A percentile compares a stretch with the other conserved stretches of the same genome.
These are phyloP conservation scores for Neurospora sp. DNA, from an alignment of 495 filamentous ascomycete species.

Conservation along the genomic window DNA sequence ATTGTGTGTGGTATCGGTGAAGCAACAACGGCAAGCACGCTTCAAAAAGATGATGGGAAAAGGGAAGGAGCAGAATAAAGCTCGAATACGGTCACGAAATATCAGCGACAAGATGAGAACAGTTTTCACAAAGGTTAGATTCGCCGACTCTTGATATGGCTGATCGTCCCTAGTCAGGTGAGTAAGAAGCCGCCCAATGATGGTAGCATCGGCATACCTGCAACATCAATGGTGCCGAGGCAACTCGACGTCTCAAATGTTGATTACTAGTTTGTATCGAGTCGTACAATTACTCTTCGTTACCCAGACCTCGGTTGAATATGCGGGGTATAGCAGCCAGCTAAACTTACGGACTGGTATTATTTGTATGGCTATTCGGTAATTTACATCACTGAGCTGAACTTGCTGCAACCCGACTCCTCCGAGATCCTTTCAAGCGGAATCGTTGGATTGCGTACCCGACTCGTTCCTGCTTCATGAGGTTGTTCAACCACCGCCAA, in stretches of 20 bases:
- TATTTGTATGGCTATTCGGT: not conserved
- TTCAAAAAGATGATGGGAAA: not conserved
- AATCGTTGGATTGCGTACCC: not conserved
- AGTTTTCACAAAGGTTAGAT: not conserved
- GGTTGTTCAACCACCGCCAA: not conserved
- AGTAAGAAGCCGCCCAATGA: not conserved
- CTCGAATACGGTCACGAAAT: not conserved
- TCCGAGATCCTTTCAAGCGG: not conserved
- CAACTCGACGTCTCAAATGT: not conserved
- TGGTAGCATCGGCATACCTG: not conserved
- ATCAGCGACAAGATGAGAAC: not conserved
- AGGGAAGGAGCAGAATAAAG: not conserved
- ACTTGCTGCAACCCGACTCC: not conserved
- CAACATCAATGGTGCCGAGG: not conserved
- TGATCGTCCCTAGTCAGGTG: not conserved
- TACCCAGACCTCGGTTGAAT: not conserved
- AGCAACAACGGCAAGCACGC: not conserved
- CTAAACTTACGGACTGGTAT: not conserved
- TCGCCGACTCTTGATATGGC: not conserved
- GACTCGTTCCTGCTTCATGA: not conserved
- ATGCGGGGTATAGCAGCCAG: not conserved
- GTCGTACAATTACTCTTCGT: not conserved
- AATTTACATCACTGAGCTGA: not conserved
- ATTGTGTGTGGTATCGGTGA: not conserved
- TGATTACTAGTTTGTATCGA: not conserved